Conservation (phyloP, 1,284 basidiomycete species). For the Ceratorhiza oryzae-sativae region DNA sequence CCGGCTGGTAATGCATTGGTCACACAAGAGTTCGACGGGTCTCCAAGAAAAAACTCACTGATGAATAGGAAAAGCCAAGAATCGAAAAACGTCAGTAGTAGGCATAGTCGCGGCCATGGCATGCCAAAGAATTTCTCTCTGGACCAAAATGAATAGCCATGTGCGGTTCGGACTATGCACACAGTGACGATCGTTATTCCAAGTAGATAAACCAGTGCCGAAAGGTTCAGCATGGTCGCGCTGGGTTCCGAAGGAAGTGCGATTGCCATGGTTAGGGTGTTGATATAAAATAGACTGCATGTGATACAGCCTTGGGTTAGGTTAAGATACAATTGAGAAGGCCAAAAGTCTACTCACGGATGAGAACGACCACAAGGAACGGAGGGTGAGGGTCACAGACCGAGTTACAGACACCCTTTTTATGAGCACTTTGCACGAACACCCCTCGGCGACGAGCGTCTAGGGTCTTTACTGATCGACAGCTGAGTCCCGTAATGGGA, state of each 20-base stretch:
- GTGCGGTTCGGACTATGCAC: slow-evolving; percentile 3
- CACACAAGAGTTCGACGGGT: too few species aligned
- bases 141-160: background rate
- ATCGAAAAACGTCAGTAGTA: slow-evolving; percentile 19
- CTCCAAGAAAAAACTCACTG: slow-evolving; percentile 1
- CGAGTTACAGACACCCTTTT: background rate
- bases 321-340: background rate
- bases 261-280: background rate
- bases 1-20: too few species aligned
- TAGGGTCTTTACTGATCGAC: background rate
- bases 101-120: slow-evolving; percentile 34
- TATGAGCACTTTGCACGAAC: background rate
- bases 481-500: background rate
- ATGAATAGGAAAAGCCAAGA: slow-evolving; percentile 29
- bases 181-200: slow-evolving; percentile 21
- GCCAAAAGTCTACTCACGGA: background rate
- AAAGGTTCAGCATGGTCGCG: slow-evolving; percentile 31
- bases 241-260: slow-evolving; percentile 24
- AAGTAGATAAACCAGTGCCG: slow-evolving; percentile 25
- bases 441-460: background rate
- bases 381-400: background rate
- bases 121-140: background rate
- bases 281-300: background rate
- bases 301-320: background rate
- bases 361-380: background rate